Evolutionary conservation across 2,329 filamentous ascomycete genomes (phyloP), one percentile per base, ranked within the genome.

Genomic region (Chaetomium sp.): DNA sequence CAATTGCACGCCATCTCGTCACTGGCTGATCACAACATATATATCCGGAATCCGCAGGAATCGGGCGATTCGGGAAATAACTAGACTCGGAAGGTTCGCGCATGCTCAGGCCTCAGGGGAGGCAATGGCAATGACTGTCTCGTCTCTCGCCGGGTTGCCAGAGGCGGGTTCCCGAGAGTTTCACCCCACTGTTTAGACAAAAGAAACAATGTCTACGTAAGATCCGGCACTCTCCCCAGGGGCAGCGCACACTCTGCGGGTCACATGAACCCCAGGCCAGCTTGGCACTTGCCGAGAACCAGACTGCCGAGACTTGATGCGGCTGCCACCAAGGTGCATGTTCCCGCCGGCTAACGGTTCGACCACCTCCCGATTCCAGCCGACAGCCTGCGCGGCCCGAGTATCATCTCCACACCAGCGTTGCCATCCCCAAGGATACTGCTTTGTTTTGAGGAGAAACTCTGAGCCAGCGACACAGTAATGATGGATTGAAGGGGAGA

Each of bases 291-390:
- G 59, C 54, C 29, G 47, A 58, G 7, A 42, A 21, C 12, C 13
- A n/a, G 29, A 42, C 19, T 56, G 47, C 49, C 55, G 49, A 51
- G 35, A 38, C 25, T 1, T 23, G 21, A 49, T 33, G 12, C 23
- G 4, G 12, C 12, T 57, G 51, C 27, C 27, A 29, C 27, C 27
- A 29, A 29, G 27, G 27, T 29, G 27, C 27, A 29, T 57, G 50
- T 54, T 33, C 19, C 33, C 33, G 33, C 5, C 57, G 57, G 29
- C 42, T 45, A 50, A 13, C 25, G 29, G 25, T 21, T 2, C 49
- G 31, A n/a, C 29, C 19, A 31, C 45, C 35, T 57, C 50, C 63
- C 63, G 63, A 55, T 59, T 65, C 62, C 63, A 62, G 63, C 63
- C 63, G 63, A 55, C 10, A 31, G 8, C n/a, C 16, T 38, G 54